Conservation (phyloP, 805 yeast genomes). For the Starmerella sp. region DNA sequence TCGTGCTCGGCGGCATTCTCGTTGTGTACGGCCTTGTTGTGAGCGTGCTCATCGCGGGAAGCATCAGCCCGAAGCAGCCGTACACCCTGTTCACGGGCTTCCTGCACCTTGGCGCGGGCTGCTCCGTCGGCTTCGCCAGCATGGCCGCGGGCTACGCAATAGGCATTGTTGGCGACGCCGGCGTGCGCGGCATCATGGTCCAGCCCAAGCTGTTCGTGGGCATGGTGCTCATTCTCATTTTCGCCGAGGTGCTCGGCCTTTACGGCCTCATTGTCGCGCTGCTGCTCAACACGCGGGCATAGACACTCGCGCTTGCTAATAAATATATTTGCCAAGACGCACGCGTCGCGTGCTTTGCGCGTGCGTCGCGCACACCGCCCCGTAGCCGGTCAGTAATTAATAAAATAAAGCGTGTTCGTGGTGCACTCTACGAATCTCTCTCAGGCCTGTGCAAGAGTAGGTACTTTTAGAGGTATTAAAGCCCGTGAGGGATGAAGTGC, state of each 20-base stretch:
- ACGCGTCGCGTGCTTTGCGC: too few species aligned
- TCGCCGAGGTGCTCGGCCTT: constrained; percentile 80
- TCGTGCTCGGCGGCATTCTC: constrained; percentile 94
- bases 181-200: constrained; percentile 78
- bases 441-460: too few species aligned
- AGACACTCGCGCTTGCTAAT: neutral
- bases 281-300: constrained; percentile 61
- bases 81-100: constrained; percentile 92
- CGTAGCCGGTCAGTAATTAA: too few species aligned
- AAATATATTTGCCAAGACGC: neutral
- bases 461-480: too few species aligned
- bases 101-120: constrained; percentile 94
- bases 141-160: constrained; percentile 94
- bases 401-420: too few species aligned
- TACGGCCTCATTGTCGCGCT: constrained; percentile 94
- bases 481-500: too few species aligned
- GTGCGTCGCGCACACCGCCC: too few species aligned
- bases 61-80: constrained; percentile 61
- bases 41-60: constrained; percentile 80
- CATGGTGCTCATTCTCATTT: constrained; percentile 76
- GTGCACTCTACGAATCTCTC: too few species aligned
- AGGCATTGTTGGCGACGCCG: constrained; percentile 89
- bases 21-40: constrained; percentile 97
- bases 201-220: constrained; percentile 85
- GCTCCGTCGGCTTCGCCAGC: constrained; percentile 93